Evolutionary conservation across 2,329 filamentous ascomycete genomes (phyloP).

Genomic region (Clonostachys rosea): DNA sequence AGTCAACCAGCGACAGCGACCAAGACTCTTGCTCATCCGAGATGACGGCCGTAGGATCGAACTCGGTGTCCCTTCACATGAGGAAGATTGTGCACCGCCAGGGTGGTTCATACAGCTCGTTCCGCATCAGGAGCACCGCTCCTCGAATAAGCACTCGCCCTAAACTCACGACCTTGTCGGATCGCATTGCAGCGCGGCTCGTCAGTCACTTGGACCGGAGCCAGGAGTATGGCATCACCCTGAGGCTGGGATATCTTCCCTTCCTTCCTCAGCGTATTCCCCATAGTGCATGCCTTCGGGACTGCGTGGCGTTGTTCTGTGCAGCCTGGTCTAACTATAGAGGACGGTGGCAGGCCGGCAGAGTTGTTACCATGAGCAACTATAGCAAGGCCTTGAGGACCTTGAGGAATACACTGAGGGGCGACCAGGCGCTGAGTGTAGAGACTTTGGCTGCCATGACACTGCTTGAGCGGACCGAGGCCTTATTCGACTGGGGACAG

Average conservation of each 20-base stretch:
- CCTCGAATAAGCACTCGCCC: neutral
- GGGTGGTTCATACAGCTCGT: neutral
- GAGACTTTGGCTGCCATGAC: neutral
- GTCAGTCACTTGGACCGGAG: neutral
- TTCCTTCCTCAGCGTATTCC: neutral
- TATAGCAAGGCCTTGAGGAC: neutral
- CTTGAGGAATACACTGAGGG: neutral
- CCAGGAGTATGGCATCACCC: neutral
- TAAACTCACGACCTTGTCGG: neutral
- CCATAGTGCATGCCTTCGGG: neutral
- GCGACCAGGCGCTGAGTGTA: neutral
- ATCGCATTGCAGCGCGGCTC: neutral
- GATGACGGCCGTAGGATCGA: neutral
- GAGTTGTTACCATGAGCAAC: neutral
- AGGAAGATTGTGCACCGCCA: neutral
- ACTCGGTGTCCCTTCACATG: neutral
- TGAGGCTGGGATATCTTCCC: neutral
- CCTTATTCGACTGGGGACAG: neutral
- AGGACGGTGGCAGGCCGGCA: neutral
- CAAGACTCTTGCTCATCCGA: neutral
- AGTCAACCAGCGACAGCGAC: neutral
- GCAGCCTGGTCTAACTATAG: neutral
- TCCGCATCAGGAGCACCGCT: neutral
- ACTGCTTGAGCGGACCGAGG: neutral
- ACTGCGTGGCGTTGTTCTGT: neutral